Conservation (phyloP, 306 rosid genomes). For the Astragalus membranaceus region DNA sequence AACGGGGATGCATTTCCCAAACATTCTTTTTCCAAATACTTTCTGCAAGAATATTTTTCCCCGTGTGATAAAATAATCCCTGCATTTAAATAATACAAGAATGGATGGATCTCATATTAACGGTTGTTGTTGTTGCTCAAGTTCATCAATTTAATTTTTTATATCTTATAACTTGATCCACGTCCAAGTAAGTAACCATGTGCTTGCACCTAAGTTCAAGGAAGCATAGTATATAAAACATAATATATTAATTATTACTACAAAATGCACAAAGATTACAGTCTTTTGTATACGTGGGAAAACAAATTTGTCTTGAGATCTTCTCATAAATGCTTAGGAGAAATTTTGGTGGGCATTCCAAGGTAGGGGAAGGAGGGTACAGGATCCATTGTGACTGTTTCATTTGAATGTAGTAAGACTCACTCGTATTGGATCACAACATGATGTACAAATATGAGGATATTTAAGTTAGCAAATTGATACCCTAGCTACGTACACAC, state of each 20-base stretch:
- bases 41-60: neutral
- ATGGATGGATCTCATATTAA: no score
- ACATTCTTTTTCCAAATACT: neutral
- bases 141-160: neutral
- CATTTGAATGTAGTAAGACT: constrained; percentile 47
- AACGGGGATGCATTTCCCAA: neutral
- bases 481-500: constrained; percentile 57
- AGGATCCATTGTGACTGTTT: constrained; percentile 60
- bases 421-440: constrained; percentile 66
- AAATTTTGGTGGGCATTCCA: constrained; percentile 74
- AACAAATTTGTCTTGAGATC: neutral
- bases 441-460: constrained; percentile 63
- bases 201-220: neutral
- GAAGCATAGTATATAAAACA: neutral
- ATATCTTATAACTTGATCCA: neutral
- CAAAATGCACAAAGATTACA: neutral
- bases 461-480: constrained; percentile 69
- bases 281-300: neutral
- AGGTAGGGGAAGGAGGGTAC: constrained; percentile 61
- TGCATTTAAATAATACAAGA: no score
- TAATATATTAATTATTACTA: neutral
- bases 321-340: constrained; percentile 32
- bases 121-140: neutral
- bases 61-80: no score
- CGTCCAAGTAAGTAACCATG: constrained; percentile 11